Percentiles rank a stretch among this genome's conserved stretches.
These are phyloP conservation scores for Musa acuminata DNA, from an alignment of 176 grass and related monocot genomes.

Conservation along the genomic window DNA sequence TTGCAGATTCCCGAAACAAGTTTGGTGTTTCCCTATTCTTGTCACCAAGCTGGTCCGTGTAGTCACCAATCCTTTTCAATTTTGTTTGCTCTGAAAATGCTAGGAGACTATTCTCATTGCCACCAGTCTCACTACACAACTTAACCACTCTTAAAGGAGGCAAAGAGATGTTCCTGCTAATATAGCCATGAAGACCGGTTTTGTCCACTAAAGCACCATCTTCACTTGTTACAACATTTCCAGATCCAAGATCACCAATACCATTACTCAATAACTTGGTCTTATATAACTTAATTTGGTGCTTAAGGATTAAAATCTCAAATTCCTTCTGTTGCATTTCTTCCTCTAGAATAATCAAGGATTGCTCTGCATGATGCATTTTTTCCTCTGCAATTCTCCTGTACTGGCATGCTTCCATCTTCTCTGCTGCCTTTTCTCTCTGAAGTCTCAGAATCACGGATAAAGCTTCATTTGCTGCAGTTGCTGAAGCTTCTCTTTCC, in stretches of 20 bases:
- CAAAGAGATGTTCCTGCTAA: constrained; percentile 54
- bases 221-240: constrained; percentile 27
- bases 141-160: constrained; percentile 37
- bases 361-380: constrained; percentile 53
- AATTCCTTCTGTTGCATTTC: constrained; percentile 69
- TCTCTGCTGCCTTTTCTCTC: constrained; percentile 76
- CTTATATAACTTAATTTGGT: constrained; percentile 49
- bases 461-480: constrained; percentile 54
- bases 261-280: constrained; percentile 42
- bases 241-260: constrained; percentile 35
- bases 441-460: constrained; percentile 73
- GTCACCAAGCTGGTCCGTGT: constrained; percentile 11
- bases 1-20: constrained; percentile 1
- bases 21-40: constrained; percentile 20
- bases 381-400: constrained; percentile 81
- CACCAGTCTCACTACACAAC: constrained; percentile 31
- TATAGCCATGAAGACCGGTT: constrained; percentile 17
- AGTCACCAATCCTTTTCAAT: constrained; percentile 25
- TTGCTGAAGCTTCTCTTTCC: constrained; percentile 86
- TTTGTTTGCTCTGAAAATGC: constrained; percentile 10
- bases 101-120: constrained; percentile 18
- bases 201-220: constrained; percentile 12
- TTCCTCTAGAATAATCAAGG: constrained; percentile 49
- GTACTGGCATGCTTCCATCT: constrained; percentile 93
- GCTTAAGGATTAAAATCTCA: constrained; percentile 61